Evolutionary conservation across 2,329 filamentous ascomycete species (phyloP).

Genomic region (Colletotrichum tabaci): DNA sequence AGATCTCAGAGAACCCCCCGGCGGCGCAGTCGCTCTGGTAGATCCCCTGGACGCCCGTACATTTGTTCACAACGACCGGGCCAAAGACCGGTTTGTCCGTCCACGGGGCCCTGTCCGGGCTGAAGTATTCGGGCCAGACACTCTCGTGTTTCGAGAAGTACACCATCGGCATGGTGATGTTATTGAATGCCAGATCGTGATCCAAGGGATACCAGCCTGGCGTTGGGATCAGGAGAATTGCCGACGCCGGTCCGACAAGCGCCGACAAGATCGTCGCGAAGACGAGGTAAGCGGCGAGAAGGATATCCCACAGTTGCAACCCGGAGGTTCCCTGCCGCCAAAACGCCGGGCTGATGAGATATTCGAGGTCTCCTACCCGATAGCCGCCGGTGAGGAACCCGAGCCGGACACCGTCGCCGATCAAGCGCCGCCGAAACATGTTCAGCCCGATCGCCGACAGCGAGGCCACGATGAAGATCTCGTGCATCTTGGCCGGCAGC

Average conservation of each 20-base stretch:
- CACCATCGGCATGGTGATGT: not conserved
- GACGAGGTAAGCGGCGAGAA: conserved; percentile 3
- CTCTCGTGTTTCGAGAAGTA: not conserved
- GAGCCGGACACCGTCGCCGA: conserved; percentile 26
- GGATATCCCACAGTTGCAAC: conserved; percentile 1
- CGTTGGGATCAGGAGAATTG: conserved; percentile 36
- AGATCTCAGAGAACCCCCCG: conserved; percentile 8
- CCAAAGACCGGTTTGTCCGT: not conserved
- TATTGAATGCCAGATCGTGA: not conserved
- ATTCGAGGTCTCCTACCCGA: conserved; percentile 33
- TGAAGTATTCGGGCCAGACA: not conserved
- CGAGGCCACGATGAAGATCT: conserved; percentile 30
- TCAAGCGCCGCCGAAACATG: conserved; percentile 14
- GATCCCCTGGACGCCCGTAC: not conserved
- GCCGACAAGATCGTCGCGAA: conserved; percentile 30
- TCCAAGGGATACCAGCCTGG: conserved; percentile 10
- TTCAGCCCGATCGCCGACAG: conserved; percentile 28
- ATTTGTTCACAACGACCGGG: conserved; percentile 2
- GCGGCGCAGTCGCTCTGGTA: conserved; percentile 12
- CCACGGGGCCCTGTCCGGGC: not conserved
- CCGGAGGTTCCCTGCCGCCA: conserved; percentile 5
- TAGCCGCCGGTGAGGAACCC: conserved; percentile 38
- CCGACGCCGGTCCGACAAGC: conserved; percentile 37
- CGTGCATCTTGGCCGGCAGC: conserved; percentile 31
- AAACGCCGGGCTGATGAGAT: conserved; percentile 24